Evolutionary conservation across 2,329 filamentous ascomycete genomes (phyloP), one percentile per base, ranked within the genome.

Genomic region (Cadophora sp.): DNA sequence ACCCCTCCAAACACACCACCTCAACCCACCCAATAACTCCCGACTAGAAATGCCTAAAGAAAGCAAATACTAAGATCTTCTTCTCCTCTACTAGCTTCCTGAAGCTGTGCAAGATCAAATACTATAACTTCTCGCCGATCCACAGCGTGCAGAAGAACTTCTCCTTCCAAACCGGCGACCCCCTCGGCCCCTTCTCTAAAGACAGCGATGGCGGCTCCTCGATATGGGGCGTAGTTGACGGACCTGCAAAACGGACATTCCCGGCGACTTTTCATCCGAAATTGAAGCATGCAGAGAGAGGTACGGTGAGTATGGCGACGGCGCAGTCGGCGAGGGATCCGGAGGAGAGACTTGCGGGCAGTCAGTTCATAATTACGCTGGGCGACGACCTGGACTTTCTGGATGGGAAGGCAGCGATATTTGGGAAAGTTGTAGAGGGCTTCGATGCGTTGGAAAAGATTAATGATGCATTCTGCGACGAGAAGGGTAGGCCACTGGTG

Each of bases 81-180:
- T 77, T 76, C 75, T 74, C 68, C 73, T 77, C 74, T 76, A 79
- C 71, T 80, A 97, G 93, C 86, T 98, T 99, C 80, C 84, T 99
- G 67, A 98, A 99, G 86, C 92, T 99, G 75, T 97, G 96, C 88
- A 98, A 98, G 83, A 85, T 94, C 81, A 99, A 97, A 83, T 99
- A 98, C 83, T 99, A 97, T 89, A 98, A 98, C 83, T 98, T 97
- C 80, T 90, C 94, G 6, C 96, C 95, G 29, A 83, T 98, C 65
- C 93, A 97, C 82, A 94, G 91, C 73, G 88, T 99, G 46, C 96
- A 97, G 78, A 96, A 95, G 79, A 90, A 93, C 81, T 98, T 97
- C 81, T 97, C 94, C 69, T 97, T 97, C 81, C 95, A 98, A 81
- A 97, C 93, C 37, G 95, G 95, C 79, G 96, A 98, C 77, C 95